These are phyloP conservation scores for Prunus kanzakura DNA, from an alignment of 306 rosid genomes.

Conservation along the genomic window DNA sequence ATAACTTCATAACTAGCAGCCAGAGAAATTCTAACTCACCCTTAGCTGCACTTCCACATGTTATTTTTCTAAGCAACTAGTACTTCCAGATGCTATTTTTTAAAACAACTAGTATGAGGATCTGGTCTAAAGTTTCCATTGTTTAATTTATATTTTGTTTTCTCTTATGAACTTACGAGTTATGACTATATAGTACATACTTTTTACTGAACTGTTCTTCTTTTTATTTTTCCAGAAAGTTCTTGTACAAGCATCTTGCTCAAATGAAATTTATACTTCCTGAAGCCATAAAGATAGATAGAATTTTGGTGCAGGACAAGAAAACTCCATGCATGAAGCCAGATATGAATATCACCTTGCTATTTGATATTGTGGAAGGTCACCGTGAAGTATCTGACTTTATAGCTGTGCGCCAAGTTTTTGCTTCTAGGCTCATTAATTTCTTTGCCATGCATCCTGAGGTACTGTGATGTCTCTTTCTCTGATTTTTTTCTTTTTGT, in stretches of 20 bases:
- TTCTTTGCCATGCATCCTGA: slow-evolving; percentile 48
- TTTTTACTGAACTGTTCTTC: slow-evolving; percentile 9
- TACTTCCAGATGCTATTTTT: too few species aligned
- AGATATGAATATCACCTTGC: slow-evolving; percentile 50
- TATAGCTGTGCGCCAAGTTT: slow-evolving; percentile 42
- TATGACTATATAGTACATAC: too few species aligned
- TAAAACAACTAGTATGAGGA: too few species aligned
- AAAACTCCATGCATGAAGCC: slow-evolving; percentile 57
- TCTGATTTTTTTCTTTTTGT: neutral
- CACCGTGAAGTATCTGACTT: slow-evolving; percentile 30
- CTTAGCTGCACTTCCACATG: too few species aligned
- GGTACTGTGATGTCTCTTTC: slow-evolving; percentile 32
- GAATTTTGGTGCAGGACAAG: slow-evolving; percentile 45
- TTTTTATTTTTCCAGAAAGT: slow-evolving; percentile 45
- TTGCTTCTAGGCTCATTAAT: slow-evolving; percentile 45
- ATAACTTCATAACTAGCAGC: too few species aligned
- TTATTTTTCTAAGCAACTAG: too few species aligned
- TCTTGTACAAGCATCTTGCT: slow-evolving; percentile 50
- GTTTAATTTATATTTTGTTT: too few species aligned
- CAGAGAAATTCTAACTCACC: too few species aligned
- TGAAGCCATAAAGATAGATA: slow-evolving; percentile 48
- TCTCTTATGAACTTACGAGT: too few species aligned
- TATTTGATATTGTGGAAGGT: slow-evolving; percentile 48
- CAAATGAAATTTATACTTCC: slow-evolving; percentile 64
- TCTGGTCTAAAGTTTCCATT: too few species aligned